Base-by-base conservation (phyloP, 345 rosid genomes). In the Geranium brycei region DNA sequence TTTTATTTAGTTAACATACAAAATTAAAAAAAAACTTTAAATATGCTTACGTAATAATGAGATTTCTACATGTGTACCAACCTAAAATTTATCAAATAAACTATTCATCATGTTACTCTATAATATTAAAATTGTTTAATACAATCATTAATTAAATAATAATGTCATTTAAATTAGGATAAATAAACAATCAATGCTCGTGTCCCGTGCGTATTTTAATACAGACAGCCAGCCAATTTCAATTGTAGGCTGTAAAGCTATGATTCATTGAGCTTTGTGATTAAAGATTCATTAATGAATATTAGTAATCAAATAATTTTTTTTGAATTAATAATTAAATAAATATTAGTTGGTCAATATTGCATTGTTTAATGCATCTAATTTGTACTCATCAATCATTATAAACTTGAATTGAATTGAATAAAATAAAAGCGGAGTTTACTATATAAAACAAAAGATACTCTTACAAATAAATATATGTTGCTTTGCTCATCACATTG, bases 331-430 rank as follows among this genome's bases (percentile, higher is more conserved):
- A 35, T 16, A 28, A 5, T 3, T 31, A 14, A 32, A 17, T 51
- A 59, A 19, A n/a, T 59, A 67, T 8, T 3, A 35, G 4, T 5
- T 47, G 69, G 76, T 74, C 79, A 78, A 72, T 66, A 23, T 35
- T 35, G 41, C 41, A 35, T 35, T 35, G 41, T 35, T 35, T 35
- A 4, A 4, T 35, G 1, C 41, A 35, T 35, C 4, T 35, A 7
- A 1, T 35, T 35, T 35, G 41, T 35, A 4, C 41, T 47, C 11
- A 47, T 47, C 3, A 47, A 62, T 68, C 73, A 71, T 19, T 62
- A 51, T 61, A 66, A 35, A 35, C 30, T 60, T 23, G 28, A 30
- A 66, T 66, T 63, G 18, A 58, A 66, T 58, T 58, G 28, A 23
- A 23, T 23, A 0, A 23, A 67, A 31, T 0, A 14, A 63, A 15